These are phyloP conservation scores for Arxiozyma slooffiae DNA, from an alignment of 1,139 yeast species.

Conservation along the genomic window DNA sequence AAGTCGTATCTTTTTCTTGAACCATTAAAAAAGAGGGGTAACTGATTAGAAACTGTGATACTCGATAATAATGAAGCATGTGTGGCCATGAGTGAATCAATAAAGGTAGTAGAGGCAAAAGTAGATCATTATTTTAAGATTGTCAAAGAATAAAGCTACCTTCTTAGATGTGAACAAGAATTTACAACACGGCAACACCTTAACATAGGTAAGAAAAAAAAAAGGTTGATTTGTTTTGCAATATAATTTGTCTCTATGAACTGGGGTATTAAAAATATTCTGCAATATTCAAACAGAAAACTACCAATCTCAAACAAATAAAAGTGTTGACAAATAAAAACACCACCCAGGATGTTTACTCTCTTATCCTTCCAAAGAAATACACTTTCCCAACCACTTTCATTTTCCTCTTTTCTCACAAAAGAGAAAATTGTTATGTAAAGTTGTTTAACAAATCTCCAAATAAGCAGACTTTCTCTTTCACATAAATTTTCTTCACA, in stretches of 20 bases:
- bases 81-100: neutral
- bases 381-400: too few relatives aligned
- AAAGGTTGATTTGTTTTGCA: neutral
- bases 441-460: too few relatives aligned
- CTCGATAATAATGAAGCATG: neutral
- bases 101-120: neutral
- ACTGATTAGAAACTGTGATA: neutral
- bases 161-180: neutral
- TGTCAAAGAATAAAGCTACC: neutral
- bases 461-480: too few relatives aligned
- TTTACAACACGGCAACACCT: neutral
- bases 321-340: too few relatives aligned
- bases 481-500: too few relatives aligned
- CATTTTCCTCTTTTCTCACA: too few relatives aligned
- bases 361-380: too few relatives aligned
- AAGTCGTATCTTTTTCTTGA: neutral
- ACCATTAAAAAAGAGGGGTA: neutral
- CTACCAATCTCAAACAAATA: too few relatives aligned
- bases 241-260: neutral
- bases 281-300: too few relatives aligned
- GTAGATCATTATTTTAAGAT: neutral
- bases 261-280: neutral
- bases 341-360: too few relatives aligned
- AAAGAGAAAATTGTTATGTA: too few relatives aligned
- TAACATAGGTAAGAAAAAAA: too few relatives aligned